Evolutionary conservation across 768 basidiomycete species (phyloP).

Genomic region (Tulasnella sp.): DNA sequence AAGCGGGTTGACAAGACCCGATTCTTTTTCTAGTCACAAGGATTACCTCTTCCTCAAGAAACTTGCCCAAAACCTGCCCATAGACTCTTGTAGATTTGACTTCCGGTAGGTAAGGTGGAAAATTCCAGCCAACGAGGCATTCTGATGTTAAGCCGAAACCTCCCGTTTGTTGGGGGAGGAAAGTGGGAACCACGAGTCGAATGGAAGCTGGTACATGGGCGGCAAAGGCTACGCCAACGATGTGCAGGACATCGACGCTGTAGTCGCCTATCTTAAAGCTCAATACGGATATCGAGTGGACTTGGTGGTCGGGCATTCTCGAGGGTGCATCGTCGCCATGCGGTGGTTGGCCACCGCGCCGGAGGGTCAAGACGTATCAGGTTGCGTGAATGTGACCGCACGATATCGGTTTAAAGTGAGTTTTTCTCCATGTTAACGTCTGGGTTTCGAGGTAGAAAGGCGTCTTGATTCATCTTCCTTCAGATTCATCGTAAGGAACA

Average conservation of each 20-base stretch:
- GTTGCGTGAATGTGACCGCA: slow-evolving; percentile 74
- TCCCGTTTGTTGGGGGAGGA: too few relatives aligned
- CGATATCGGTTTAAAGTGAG: slow-evolving; percentile 82
- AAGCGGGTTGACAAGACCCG: too few relatives aligned
- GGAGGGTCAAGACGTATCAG: slow-evolving; percentile 52
- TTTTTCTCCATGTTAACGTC: too few relatives aligned
- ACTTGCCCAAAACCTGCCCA: slow-evolving; percentile 63
- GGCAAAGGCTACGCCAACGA: slow-evolving; percentile 56
- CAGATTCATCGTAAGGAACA: too few relatives aligned
- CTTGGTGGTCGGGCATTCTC: slow-evolving; percentile 76
- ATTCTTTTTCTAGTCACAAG: too few relatives aligned
- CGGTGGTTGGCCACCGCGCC: slow-evolving; percentile 69
- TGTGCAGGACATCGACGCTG: slow-evolving; percentile 64
- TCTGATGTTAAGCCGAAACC: too few relatives aligned
- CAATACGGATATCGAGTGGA: slow-evolving; percentile 69
- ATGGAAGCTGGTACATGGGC: slow-evolving; percentile 65
- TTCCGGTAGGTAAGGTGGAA: too few relatives aligned
- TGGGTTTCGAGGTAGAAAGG: too few relatives aligned
- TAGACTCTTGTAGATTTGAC: slow-evolving; percentile 85
- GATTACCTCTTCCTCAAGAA: slow-evolving; percentile 82
- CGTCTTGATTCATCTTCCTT: too few relatives aligned
- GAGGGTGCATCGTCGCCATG: slow-evolving; percentile 68
- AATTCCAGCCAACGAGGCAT: too few relatives aligned
- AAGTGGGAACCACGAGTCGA: slow-evolving; percentile 81
- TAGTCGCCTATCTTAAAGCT: slow-evolving; percentile 59